Conservation (phyloP, 2,329 filamentous ascomycete genomes). For the Ascochyta rabiei region DNA sequence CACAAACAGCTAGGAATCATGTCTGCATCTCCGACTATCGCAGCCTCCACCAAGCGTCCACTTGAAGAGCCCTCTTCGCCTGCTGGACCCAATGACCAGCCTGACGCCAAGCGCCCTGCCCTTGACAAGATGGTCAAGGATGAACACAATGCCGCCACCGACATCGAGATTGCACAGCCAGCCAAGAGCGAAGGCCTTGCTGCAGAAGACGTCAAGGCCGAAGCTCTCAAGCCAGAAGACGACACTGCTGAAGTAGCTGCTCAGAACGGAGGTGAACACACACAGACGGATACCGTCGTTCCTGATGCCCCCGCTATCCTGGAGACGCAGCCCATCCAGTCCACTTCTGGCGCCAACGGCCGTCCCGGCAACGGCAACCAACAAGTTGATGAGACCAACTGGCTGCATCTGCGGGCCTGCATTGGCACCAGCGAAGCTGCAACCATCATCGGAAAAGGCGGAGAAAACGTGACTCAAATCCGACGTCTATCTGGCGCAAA, state of each 20-base stretch:
- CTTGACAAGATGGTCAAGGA: slow-evolving; percentile 88
- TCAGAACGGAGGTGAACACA: slow-evolving; percentile 61
- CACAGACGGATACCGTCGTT: slow-evolving; percentile 72
- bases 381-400: slow-evolving; percentile 86
- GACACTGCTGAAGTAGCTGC: slow-evolving; percentile 37
- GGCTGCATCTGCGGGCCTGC: slow-evolving; percentile 96
- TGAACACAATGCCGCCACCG: slow-evolving; percentile 56
- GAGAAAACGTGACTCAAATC: slow-evolving; percentile 98
- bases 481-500: slow-evolving; percentile 93
- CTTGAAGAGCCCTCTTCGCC: slow-evolving; percentile 97
- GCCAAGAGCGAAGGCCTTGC: slow-evolving; percentile 44
- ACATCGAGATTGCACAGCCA: slow-evolving; percentile 51
- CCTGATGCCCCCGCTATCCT: slow-evolving; percentile 61
- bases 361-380: slow-evolving; percentile 54
- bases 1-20: slow-evolving; percentile 45
- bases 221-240: slow-evolving; percentile 33
- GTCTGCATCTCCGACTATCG: slow-evolving; percentile 55
- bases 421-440: slow-evolving; percentile 98
- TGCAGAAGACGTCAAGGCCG: slow-evolving; percentile 40
- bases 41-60: slow-evolving; percentile 81
- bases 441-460: slow-evolving; percentile 97
- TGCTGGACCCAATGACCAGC: slow-evolving; percentile 87
- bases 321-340: slow-evolving; percentile 65
- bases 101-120: slow-evolving; percentile 94
- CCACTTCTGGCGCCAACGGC: slow-evolving; percentile 61